A percentile compares a stretch with the other conserved stretches of the same genome.
Conservation (phyloP, 2,329 filamentous ascomycete genomes). For the Cordyceps farinosa region DNA sequence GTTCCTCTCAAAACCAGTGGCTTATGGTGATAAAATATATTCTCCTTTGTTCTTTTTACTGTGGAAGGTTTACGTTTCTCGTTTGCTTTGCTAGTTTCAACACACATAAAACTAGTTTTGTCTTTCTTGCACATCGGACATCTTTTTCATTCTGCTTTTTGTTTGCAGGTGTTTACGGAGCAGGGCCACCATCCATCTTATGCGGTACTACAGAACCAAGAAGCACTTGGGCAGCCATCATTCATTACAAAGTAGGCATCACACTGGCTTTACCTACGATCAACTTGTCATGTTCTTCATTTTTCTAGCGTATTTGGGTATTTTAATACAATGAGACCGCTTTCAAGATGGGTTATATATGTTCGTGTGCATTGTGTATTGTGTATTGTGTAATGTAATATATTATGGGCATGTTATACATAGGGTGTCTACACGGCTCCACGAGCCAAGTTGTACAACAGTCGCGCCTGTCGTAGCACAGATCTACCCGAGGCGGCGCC, state of each 20-base stretch:
- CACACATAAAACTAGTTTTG: too few species aligned
- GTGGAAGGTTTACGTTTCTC: neutral
- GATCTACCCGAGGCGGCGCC: constrained; percentile 55
- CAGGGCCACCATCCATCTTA: neutral
- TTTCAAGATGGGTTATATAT: neutral
- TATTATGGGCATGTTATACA: neutral
- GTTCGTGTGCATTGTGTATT: neutral
- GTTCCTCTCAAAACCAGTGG: constrained; percentile 33
- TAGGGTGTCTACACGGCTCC: neutral
- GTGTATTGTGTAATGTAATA: neutral
- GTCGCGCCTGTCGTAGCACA: neutral
- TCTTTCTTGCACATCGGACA: too few species aligned
- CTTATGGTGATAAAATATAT: constrained; percentile 29
- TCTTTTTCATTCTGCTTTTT: neutral
- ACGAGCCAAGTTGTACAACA: neutral
- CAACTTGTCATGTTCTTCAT: neutral
- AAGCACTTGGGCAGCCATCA: neutral
- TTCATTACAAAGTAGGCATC: neutral
- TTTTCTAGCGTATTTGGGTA: neutral
- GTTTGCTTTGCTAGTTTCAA: neutral
- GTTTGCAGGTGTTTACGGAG: neutral
- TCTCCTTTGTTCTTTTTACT: neutral
- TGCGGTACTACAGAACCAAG: neutral
- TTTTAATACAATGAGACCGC: neutral
- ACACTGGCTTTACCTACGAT: neutral